Evolutionary conservation across 495 filamentous ascomycete species (phyloP).

Genomic region (Bacidia rubella): DNA sequence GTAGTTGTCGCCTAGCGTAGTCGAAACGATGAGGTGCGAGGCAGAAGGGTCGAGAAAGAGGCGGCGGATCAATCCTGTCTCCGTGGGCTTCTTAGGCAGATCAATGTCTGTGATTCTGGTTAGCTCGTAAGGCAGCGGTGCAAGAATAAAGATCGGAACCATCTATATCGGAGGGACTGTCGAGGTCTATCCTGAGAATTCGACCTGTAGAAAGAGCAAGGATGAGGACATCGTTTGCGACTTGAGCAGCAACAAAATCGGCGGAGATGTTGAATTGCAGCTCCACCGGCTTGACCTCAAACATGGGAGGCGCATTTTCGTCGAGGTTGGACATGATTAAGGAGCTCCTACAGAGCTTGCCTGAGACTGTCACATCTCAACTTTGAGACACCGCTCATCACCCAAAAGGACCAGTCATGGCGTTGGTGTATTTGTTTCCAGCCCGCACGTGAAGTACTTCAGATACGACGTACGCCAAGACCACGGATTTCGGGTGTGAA

Average conservation of each 20-base stretch:
- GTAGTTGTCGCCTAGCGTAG: constrained; percentile 86
- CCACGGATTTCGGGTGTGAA: too few relatives aligned
- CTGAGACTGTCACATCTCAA: too few relatives aligned
- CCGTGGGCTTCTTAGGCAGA: constrained; percentile 81
- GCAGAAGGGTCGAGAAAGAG: constrained; percentile 97
- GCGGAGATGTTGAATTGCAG: constrained; percentile 83
- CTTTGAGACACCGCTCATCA: too few relatives aligned
- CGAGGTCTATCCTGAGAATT: constrained; percentile 86
- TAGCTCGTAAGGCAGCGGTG: neutral
- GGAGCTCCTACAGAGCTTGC: too few relatives aligned
- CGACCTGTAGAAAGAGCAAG: constrained; percentile 77
- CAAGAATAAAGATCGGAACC: constrained; percentile 36
- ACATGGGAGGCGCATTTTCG: constrained; percentile 57
- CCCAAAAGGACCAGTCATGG: too few relatives aligned
- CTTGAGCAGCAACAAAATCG: constrained; percentile 91
- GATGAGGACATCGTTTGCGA: constrained; percentile 92
- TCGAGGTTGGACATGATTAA: neutral
- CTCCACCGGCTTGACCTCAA: constrained; percentile 80
- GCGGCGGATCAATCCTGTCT: constrained; percentile 78
- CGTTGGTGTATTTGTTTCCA: too few relatives aligned
- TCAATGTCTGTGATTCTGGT: constrained; percentile 62
- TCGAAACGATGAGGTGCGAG: constrained; percentile 84
- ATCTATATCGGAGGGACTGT: constrained; percentile 88
- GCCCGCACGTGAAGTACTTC: too few relatives aligned
- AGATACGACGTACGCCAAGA: too few relatives aligned